These are phyloP conservation scores for Candida boleticola DNA, from an alignment of 805 yeast genomes.

Conservation along the genomic window DNA sequence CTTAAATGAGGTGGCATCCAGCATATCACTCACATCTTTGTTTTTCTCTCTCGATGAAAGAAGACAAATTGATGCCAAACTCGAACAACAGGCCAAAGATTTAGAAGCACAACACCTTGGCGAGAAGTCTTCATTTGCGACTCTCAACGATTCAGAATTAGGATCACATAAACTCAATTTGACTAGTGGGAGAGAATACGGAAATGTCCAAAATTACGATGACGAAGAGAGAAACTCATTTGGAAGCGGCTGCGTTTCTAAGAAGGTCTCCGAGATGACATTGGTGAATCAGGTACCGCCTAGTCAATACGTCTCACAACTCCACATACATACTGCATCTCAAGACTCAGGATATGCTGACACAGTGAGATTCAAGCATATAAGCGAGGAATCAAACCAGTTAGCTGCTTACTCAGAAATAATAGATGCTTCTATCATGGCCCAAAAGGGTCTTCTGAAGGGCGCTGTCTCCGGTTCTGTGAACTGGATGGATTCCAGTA, in stretches of 20 bases:
- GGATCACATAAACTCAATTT: too few relatives aligned
- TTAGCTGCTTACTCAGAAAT: constrained; percentile 7
- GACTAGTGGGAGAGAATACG: too few relatives aligned
- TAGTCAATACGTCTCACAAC: background rate
- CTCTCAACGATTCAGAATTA: too few relatives aligned
- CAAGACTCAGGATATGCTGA: background rate
- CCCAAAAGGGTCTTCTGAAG: constrained; percentile 1
- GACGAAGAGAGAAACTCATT: background rate
- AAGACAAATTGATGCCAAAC: background rate
- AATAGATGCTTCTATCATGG: constrained; percentile 10
- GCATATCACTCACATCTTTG: background rate
- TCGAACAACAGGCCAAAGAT: background rate
- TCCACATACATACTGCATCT: background rate
- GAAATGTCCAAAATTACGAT: background rate
- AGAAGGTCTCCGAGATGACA: constrained; percentile 15
- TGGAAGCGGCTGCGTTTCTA: constrained; percentile 4
- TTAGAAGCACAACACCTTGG: background rate
- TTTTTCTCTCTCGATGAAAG: background rate
- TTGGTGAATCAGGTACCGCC: constrained; percentile 8
- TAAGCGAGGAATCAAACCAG: constrained; percentile 5
- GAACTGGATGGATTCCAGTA: constrained; percentile 22
- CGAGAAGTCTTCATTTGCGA: too few relatives aligned
- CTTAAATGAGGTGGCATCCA: background rate
- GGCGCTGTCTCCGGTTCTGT: constrained; percentile 9
- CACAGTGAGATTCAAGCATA: constrained; percentile 1